phyloP scores from a whole-genome alignment of 306 rosid species.

The Sophora flavescens region DNA sequence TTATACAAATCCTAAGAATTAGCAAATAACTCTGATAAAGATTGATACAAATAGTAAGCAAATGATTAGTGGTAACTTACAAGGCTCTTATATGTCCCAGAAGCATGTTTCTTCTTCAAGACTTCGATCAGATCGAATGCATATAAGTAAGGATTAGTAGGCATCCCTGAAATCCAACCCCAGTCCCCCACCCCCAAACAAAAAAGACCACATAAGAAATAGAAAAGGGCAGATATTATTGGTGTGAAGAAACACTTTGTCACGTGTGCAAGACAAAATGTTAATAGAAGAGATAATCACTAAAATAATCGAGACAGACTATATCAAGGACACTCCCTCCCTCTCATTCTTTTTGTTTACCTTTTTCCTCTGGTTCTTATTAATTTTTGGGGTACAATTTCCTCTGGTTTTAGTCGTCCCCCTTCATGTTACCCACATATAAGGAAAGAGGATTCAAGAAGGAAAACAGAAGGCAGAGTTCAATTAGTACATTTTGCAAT shows the following conservation, averaged over 20 bases:
- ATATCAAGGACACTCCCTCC: background rate
- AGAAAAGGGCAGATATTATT: constrained; percentile 4
- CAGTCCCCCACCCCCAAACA: constrained; percentile 4
- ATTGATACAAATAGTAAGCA: constrained; percentile 27
- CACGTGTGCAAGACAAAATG: background rate
- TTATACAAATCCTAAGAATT: constrained; percentile 15
- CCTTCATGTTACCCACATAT: constrained; percentile 3
- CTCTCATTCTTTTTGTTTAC: background rate
- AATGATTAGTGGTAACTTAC: constrained; percentile 53
- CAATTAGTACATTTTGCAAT: constrained; percentile 6
- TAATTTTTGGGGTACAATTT: background rate
- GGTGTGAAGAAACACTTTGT: constrained; percentile 4
- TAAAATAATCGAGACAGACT: constrained; percentile 2
- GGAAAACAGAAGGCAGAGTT: background rate
- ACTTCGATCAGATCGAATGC: constrained; percentile 74
- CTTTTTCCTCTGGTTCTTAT: background rate
- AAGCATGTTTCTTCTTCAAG: constrained; percentile 79
- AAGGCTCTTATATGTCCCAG: constrained; percentile 80
- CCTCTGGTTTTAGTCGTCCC: background rate
- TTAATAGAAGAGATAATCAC: constrained; percentile 12
- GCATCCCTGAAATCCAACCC: constrained; percentile 74
- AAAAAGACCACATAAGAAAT: constrained; percentile 22
- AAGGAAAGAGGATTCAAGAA: constrained; percentile 6
- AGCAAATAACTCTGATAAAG: constrained; percentile 15
- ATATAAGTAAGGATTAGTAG: constrained; percentile 72